Evolutionary conservation across 1,139 yeast species (phyloP).

Genomic region (Arxiozyma telluris): DNA sequence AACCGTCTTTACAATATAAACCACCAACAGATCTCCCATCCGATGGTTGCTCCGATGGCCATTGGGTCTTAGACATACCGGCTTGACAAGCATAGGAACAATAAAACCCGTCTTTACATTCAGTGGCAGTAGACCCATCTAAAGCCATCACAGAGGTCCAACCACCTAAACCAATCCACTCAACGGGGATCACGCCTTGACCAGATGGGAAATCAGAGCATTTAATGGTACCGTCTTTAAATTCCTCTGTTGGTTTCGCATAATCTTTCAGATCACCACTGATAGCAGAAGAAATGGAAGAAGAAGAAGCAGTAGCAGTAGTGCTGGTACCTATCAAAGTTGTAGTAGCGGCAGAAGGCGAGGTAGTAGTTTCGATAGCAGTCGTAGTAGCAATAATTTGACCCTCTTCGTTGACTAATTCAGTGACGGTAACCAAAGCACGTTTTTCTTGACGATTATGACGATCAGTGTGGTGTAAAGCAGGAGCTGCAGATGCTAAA

Average conservation of each 20-base stretch:
- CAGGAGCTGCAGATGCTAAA: slow-evolving; percentile 26
- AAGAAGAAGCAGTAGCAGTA: too few relatives aligned
- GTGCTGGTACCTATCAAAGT: slow-evolving; percentile 3
- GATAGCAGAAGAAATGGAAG: slow-evolving; percentile 9
- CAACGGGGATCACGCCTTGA: slow-evolving; percentile 78
- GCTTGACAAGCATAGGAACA: slow-evolving; percentile 96
- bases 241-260: slow-evolving; percentile 32
- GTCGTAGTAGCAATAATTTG: slow-evolving; percentile 17
- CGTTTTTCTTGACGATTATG: slow-evolving; percentile 37
- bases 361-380: slow-evolving; percentile 15
- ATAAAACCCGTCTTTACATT: slow-evolving; percentile 80
- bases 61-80: slow-evolving; percentile 96
- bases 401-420: slow-evolving; percentile 36
- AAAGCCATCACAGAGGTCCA: slow-evolving; percentile 74
- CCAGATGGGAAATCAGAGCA: slow-evolving; percentile 82
- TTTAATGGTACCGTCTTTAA: slow-evolving; percentile 68
- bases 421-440: slow-evolving; percentile 48
- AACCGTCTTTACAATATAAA: slow-evolving; percentile 67
- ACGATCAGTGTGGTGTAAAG: slow-evolving; percentile 42
- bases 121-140: slow-evolving; percentile 53
- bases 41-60: slow-evolving; percentile 81
- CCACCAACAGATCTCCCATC: slow-evolving; percentile 91
- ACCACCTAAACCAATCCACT: slow-evolving; percentile 79
- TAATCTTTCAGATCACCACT: slow-evolving; percentile 11
- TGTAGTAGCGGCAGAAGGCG: slow-evolving; percentile 13